Conservation (phyloP, 495 filamentous ascomycete species). For the Daldinia grandis region DNA sequence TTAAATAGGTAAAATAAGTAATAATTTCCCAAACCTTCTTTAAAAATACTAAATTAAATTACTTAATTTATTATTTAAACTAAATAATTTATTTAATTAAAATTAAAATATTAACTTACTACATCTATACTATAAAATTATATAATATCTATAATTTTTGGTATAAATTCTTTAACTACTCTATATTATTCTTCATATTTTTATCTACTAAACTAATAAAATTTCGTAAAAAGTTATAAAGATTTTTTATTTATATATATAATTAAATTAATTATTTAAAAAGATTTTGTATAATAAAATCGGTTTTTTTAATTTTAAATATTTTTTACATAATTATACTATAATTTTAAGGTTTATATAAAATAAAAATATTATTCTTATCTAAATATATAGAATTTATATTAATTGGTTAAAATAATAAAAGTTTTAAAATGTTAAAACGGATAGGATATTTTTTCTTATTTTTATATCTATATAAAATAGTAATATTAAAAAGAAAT, state of each 20-base stretch:
- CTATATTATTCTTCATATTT: not conserved
- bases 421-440: no score
- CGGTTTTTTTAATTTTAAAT: not conserved
- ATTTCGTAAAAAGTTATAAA: not conserved
- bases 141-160: not conserved
- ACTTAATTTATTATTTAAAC: not conserved
- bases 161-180: not conserved
- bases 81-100: not conserved
- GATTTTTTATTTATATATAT: not conserved
- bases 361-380: no score
- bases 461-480: no score
- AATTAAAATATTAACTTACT: not conserved
- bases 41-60: not conserved
- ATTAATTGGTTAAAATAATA: no score
- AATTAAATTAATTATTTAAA: not conserved
- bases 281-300: not conserved
- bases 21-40: not conserved
- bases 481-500: no score
- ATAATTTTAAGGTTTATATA: no score
- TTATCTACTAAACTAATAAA: not conserved
- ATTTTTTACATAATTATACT: no score
- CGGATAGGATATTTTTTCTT: no score
- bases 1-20: not conserved
- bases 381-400: no score
- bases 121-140: not conserved